These are phyloP conservation scores for Cylindrotheca closterium DNA, from an alignment of 108 stramenopile genomes.

Conservation along the genomic window DNA sequence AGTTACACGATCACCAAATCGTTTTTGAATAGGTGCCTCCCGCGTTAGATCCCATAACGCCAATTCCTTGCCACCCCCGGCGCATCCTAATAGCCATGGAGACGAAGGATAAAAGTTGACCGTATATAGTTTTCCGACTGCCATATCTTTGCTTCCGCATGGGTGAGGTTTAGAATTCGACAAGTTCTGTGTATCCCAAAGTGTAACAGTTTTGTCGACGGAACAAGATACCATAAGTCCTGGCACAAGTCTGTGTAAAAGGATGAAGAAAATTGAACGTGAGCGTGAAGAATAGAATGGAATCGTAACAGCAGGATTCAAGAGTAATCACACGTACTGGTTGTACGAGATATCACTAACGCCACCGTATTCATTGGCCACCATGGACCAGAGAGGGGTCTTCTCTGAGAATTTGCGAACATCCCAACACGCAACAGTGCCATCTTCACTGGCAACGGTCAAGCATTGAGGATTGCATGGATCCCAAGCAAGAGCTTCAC, in stretches of 20 bases:
- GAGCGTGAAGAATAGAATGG: constrained; percentile 7
- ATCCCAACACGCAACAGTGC: constrained; percentile 88
- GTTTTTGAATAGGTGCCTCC: constrained; percentile 70
- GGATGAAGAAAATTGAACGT: background rate
- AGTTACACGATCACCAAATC: constrained; percentile 57
- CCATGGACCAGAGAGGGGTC: constrained; percentile 79
- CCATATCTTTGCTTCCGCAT: constrained; percentile 85
- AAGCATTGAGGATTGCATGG: constrained; percentile 76
- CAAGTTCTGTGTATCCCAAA: constrained; percentile 81
- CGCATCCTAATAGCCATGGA: constrained; percentile 88
- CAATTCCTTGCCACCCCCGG: constrained; percentile 86
- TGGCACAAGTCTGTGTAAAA: constrained; percentile 53
- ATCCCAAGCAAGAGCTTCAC: constrained; percentile 91
- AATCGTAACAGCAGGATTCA: background rate
- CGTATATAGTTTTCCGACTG: constrained; percentile 86
- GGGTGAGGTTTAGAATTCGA: constrained; percentile 47
- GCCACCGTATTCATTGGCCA: constrained; percentile 88
- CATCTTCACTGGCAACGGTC: constrained; percentile 90
- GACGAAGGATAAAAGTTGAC: constrained; percentile 82
- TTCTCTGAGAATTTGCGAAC: constrained; percentile 84
- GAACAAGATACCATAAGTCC: constrained; percentile 91
- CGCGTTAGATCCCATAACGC: constrained; percentile 91
- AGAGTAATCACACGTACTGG: constrained; percentile 34
- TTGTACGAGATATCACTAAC: constrained; percentile 86
- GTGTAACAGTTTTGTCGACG: constrained; percentile 86